Base-by-base conservation (phyloP, 352 stramenopile species). In the Phytophthora hybrid region DNA sequence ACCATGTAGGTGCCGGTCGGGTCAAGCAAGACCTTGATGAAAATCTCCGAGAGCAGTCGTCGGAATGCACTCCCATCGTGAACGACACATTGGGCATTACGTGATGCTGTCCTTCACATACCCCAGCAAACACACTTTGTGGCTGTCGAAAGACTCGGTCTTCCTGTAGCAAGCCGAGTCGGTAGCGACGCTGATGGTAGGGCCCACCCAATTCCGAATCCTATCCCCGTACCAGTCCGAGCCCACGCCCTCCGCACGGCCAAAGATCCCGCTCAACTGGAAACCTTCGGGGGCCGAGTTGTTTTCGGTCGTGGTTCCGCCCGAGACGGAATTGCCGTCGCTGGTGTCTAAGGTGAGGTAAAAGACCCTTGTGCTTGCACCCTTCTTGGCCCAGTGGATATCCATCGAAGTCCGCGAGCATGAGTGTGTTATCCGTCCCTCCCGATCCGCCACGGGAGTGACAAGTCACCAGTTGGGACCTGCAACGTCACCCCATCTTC, bases 11-110 rank as follows among this genome's bases (percentile, higher is more conserved):
- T 72, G 2, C 74, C 74, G 0, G 68, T 82, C 8, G 78, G 51
- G 31, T 84, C 74, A 10, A 84, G 71, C 74, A 10, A 84, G 71
- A 8, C 46, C 58, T 83, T 82, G 7, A 46, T 63, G 26, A 86
- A 41, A 13, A 88, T 63, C 31, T 75, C 71, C 4, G 23, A 9
- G 74, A 76, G 63, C 77, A 89, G 63, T 86, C 81, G 34, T 76
- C 69, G 67, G 81, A 32, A 86, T 60, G 41, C 82, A 89, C 65
- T 89, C 76, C 57, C 11, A 88, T 79, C 3, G 81, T 79, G 54
- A 85, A 86, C 52, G 83, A 46, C 39, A 46, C 39, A 86, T 60
- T 1, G 81, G 78, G 37, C 78, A 88, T 55, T 81, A 29, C 11
- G 67, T 37, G 29, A 63, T 65, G 13, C 3, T n/a, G 31, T 39